Percentiles rank a stretch among this genome's conserved stretches.
phyloP scores from a whole-genome alignment of 2,329 filamentous ascomycete genomes.

The Colletotrichum sp. region DNA sequence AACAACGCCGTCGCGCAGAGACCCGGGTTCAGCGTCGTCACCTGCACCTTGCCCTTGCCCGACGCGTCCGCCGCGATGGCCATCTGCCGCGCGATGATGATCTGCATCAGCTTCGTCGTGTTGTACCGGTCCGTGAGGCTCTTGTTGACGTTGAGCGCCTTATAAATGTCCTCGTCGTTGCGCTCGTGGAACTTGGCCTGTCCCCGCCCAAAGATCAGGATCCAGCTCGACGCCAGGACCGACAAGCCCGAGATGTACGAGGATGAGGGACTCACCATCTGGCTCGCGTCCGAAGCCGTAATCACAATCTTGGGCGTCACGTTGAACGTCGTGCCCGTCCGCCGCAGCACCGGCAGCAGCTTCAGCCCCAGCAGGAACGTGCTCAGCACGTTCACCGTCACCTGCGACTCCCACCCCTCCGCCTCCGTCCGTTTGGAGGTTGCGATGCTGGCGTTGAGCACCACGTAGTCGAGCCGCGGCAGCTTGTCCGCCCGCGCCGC shows the following conservation, averaged over 20 bases:
- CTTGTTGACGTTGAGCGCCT: constrained; percentile 32
- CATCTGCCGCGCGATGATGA: constrained; percentile 36
- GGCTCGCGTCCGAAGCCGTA: constrained; percentile 43
- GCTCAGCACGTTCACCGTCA: constrained; percentile 53
- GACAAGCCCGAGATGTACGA: not conserved
- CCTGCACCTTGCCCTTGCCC: constrained; percentile 35
- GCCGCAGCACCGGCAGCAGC: constrained; percentile 46
- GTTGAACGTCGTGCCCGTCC: constrained; percentile 36
- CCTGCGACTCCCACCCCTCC: constrained; percentile 46
- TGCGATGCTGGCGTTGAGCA: constrained; percentile 40
- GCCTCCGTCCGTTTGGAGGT: constrained; percentile 11
- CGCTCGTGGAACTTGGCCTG: constrained; percentile 39
- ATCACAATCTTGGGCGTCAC: constrained; percentile 39
- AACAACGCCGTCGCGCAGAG: constrained; percentile 47
- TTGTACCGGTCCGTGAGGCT: constrained; percentile 38
- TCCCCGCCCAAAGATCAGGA: not conserved
- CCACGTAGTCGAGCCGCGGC: constrained; percentile 38
- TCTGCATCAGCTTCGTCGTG: constrained; percentile 37
- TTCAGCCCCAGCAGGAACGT: constrained; percentile 49
- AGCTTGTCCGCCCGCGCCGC: constrained; percentile 31
- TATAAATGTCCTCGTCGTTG: constrained; percentile 34
- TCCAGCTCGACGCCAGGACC: not conserved
- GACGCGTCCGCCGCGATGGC: constrained; percentile 35
- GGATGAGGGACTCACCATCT: constrained; percentile 19
- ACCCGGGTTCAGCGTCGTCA: constrained; percentile 46